Evolutionary conservation across 2,329 filamentous ascomycete genomes (phyloP).

Genomic region (Didymella glomerata): DNA sequence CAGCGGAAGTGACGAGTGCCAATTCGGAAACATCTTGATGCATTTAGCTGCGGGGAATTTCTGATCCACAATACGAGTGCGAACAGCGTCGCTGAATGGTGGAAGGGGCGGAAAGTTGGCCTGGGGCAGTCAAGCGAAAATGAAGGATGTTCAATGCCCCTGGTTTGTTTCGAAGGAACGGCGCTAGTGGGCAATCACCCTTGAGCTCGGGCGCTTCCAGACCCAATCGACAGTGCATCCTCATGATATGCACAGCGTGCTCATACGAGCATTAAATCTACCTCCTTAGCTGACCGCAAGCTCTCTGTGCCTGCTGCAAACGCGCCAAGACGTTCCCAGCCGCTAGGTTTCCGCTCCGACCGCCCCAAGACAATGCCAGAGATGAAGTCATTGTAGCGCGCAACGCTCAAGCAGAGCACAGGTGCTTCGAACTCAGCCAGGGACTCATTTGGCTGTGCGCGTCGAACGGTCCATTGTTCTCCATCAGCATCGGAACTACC

Average conservation of each 20-base stretch:
- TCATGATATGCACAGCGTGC: constrained; percentile 2
- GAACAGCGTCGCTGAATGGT: constrained; percentile 29
- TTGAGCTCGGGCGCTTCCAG: constrained; percentile 27
- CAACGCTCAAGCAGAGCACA: constrained; percentile 41
- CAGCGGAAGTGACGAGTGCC: constrained; percentile 24
- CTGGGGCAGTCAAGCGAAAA: constrained; percentile 29
- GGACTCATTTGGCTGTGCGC: constrained; percentile 29
- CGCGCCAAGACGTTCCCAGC: constrained; percentile 42
- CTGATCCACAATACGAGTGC: constrained; percentile 21
- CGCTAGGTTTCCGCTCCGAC: constrained; percentile 16
- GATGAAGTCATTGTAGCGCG: constrained; percentile 36
- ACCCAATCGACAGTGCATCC: constrained; percentile 12
- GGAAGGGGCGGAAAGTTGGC: constrained; percentile 23
- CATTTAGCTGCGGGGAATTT: constrained; percentile 27
- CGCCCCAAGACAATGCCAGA: constrained; percentile 42
- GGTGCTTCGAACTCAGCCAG: constrained; percentile 30
- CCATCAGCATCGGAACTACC: constrained; percentile 9
- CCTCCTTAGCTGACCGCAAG: constrained; percentile 30
- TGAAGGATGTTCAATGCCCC: constrained; percentile 35
- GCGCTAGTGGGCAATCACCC: constrained; percentile 32
- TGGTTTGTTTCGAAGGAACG: constrained; percentile 37
- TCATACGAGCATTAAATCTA: constrained; percentile 31
- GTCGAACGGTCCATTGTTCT: constrained; percentile 29
- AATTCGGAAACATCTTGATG: constrained; percentile 29
- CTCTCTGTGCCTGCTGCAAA: constrained; percentile 40